Evolutionary conservation across 257 asterid species (phyloP).

Genomic region (Schizonepeta tenuifolia): DNA sequence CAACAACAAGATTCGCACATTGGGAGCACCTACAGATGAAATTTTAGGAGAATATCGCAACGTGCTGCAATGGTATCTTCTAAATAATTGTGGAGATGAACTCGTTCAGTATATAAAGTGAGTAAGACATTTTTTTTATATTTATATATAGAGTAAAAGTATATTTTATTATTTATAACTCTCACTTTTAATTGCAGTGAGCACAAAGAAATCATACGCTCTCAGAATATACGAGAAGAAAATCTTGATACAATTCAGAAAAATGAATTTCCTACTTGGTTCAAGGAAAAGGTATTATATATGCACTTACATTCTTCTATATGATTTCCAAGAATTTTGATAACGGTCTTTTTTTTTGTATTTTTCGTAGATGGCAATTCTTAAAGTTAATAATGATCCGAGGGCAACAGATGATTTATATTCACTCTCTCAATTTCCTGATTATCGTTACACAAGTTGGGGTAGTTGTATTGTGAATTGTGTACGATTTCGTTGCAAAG

Average conservation of each 20-base stretch:
- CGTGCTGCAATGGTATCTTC: neutral
- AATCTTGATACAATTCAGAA: too few species aligned
- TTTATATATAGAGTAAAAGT: too few species aligned
- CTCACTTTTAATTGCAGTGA: too few species aligned
- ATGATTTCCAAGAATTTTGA: too few species aligned
- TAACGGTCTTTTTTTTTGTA: too few species aligned
- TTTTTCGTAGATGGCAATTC: neutral
- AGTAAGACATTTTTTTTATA: too few species aligned
- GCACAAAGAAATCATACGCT: too few species aligned
- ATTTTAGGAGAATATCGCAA: neutral
- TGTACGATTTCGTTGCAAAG: neutral
- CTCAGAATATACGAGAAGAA: too few species aligned
- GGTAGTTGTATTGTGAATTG: neutral
- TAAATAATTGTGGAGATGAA: neutral
- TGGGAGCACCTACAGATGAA: neutral
- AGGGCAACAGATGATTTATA: neutral
- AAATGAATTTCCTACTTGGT: neutral
- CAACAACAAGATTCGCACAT: slow-evolving; percentile 4
- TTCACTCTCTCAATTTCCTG: neutral
- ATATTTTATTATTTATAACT: too few species aligned
- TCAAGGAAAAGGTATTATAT: neutral
- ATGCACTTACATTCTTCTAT: neutral
- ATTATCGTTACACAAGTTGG: neutral
- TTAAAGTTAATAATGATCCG: neutral
- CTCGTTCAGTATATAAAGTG: too few species aligned